Conservation (phyloP, 2,329 filamentous ascomycete genomes). For the Xylariaceae sp. region DNA sequence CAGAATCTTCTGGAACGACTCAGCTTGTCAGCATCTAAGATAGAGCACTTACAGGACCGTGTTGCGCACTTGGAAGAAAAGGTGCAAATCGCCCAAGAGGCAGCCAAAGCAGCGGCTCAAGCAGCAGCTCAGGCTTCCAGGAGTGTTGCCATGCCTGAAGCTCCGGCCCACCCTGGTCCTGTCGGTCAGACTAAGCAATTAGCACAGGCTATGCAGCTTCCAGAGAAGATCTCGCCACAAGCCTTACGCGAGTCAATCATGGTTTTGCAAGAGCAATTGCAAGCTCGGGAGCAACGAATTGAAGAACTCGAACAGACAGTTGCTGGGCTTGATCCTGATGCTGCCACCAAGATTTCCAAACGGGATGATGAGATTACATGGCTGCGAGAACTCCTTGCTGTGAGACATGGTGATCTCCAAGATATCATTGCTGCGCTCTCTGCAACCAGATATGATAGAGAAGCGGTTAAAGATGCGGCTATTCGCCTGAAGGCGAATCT, state of each 20-base stretch:
- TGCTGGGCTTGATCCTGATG: conserved; percentile 73
- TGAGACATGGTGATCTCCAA: conserved; percentile 87
- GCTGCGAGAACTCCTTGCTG: conserved; percentile 90
- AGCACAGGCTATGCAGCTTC: conserved; percentile 57
- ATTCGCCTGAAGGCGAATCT: conserved; percentile 93
- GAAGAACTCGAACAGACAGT: conserved; percentile 82
- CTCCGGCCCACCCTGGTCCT: conserved; percentile 53
- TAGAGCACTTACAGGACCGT: conserved; percentile 84
- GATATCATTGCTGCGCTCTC: conserved; percentile 86
- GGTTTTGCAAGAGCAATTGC: conserved; percentile 94
- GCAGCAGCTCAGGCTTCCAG: conserved; percentile 53
- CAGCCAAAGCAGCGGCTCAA: conserved; percentile 80
- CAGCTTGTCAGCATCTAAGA: conserved; percentile 81
- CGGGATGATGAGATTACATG: conserved; percentile 93
- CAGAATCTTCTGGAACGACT: conserved; percentile 81
- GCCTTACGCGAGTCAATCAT: conserved; percentile 95
- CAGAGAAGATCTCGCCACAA: conserved; percentile 91
- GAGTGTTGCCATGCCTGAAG: conserved; percentile 47
- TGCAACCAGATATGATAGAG: conserved; percentile 75
- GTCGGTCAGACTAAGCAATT: conserved; percentile 47
- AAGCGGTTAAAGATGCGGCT: conserved; percentile 83
- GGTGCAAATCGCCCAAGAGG: conserved; percentile 86
- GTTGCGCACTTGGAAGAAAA: conserved; percentile 87
- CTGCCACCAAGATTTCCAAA: conserved; percentile 82
- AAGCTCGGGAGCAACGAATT: conserved; percentile 88